A percentile compares a stretch with the other conserved stretches of the same genome.
These are phyloP conservation scores for Canavalia ensiformis DNA, from an alignment of 306 rosid species.

Conservation along the genomic window DNA sequence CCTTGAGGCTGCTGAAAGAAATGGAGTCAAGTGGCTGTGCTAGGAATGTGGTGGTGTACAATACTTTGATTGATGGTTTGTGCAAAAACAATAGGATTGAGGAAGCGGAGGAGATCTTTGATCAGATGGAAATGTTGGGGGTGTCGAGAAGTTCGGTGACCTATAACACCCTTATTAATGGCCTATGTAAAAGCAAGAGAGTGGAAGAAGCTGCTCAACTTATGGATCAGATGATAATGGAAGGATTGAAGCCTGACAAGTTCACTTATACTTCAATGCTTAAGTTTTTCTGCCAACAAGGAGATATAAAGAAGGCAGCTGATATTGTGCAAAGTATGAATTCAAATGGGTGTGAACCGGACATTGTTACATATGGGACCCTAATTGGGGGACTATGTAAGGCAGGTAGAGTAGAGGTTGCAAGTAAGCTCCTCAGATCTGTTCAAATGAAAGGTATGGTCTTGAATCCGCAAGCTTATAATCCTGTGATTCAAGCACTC, in stretches of 20 bases:
- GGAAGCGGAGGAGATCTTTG: conserved; percentile 92
- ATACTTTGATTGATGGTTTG: conserved; percentile 85
- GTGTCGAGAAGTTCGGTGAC: conserved; percentile 85
- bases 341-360: conserved; percentile 85
- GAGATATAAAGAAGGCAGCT: conserved; percentile 86
- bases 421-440: conserved; percentile 85
- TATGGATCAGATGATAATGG: conserved; percentile 98
- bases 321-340: conserved; percentile 89
- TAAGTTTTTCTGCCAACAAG: conserved; percentile 71
- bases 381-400: conserved; percentile 84
- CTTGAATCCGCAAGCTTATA: conserved; percentile 81
- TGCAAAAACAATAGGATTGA: conserved; percentile 80
- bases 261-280: conserved; percentile 93
- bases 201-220: conserved; percentile 91
- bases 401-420: conserved; percentile 86
- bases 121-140: conserved; percentile 93
- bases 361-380: conserved; percentile 83
- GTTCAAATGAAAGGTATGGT: conserved; percentile 90
- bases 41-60: conserved; percentile 77
- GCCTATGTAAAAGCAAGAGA: conserved; percentile 79
- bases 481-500: conserved; percentile 79
- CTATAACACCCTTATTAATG: conserved; percentile 86
- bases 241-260: conserved; percentile 86
- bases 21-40: conserved; percentile 88
- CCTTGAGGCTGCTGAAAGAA: conserved; percentile 74